Evolutionary conservation across 768 basidiomycete species (phyloP), one percentile per base, ranked within the genome.

Genomic region (Termitomyces sp.): DNA sequence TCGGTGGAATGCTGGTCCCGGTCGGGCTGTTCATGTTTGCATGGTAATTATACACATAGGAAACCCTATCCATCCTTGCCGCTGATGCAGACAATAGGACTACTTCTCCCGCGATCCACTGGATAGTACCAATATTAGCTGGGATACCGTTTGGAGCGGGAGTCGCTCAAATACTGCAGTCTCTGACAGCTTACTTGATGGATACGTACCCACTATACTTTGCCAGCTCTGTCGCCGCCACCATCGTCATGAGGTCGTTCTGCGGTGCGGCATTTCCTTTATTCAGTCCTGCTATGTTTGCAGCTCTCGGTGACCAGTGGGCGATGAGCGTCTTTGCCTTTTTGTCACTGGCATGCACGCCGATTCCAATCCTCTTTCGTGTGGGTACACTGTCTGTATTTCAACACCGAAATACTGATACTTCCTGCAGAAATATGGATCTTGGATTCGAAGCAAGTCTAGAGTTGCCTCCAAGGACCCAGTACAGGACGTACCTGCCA

Each of bases 161-260:
- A 16, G 78, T 85, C 55, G 77, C 86, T n/a, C 74, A 83, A 59
- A 80, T 89, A 56, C 73, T 88, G 71, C 79, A 84, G 61, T 78
- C 79, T 44, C 69, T 86, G n/a, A 80, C 83, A 41, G 81, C 82
- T 3, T 89, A 89, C 71, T 74, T 89, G 55, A 84, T 90, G 79
- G 87, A 89, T 63, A 73, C 81, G 14, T 89, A 89, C 72, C 75
- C 76, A 43, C 72, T 86, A 43, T 85, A 84, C 68, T 82, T 79
- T 58, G 85, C 86, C 2, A 84, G 83, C 61, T 86, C 86, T 17
- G 76, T 88, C 51, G 85, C 86, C 14, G 81, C 86, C 53, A 85
- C 84, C 10, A 81, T 86, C 52, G 82, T 89, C 48, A 67, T 88
- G 46, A 82, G 86, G 57, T 86, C 82, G 0, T 68, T 78, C 19